These are phyloP conservation scores for Hymenoscyphus linearis DNA, from an alignment of 2,329 filamentous ascomycete species.

Conservation along the genomic window DNA sequence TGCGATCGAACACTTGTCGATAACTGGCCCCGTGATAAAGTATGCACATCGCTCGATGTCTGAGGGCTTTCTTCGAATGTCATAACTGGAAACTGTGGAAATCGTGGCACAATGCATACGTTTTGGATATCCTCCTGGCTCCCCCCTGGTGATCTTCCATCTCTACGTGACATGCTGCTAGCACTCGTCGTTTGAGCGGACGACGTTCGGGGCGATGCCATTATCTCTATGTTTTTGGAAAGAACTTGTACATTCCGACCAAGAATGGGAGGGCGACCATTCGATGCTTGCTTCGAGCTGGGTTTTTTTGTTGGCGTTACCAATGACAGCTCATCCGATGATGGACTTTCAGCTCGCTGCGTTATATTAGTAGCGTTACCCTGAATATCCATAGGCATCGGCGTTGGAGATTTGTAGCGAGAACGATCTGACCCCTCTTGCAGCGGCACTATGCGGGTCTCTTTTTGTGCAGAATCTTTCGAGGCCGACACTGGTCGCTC, in stretches of 20 bases:
- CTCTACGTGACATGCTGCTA: not conserved
- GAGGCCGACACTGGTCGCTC: not conserved
- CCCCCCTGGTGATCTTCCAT: not conserved
- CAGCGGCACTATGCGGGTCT: not conserved
- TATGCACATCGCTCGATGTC: not conserved
- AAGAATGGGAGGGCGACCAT: not conserved
- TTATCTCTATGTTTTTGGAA: not conserved
- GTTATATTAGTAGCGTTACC: not conserved
- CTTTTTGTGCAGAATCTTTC: not conserved
- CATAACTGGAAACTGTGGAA: not conserved
- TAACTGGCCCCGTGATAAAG: not conserved
- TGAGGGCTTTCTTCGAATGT: not conserved
- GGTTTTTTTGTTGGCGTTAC: not conserved
- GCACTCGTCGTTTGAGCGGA: not conserved
- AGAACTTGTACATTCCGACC: not conserved
- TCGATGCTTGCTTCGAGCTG: not conserved
- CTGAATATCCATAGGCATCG: not conserved
- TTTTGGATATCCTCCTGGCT: slow-evolving; percentile 4
- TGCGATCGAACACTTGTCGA: not conserved
- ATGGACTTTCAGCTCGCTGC: not conserved
- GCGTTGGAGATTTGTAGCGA: not conserved
- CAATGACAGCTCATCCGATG: not conserved
- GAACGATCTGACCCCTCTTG: not conserved
- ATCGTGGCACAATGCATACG: slow-evolving; percentile 2
- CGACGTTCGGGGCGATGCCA: not conserved